Evolutionary conservation across 768 basidiomycete species (phyloP).

Genomic region (Russula dissimulans): DNA sequence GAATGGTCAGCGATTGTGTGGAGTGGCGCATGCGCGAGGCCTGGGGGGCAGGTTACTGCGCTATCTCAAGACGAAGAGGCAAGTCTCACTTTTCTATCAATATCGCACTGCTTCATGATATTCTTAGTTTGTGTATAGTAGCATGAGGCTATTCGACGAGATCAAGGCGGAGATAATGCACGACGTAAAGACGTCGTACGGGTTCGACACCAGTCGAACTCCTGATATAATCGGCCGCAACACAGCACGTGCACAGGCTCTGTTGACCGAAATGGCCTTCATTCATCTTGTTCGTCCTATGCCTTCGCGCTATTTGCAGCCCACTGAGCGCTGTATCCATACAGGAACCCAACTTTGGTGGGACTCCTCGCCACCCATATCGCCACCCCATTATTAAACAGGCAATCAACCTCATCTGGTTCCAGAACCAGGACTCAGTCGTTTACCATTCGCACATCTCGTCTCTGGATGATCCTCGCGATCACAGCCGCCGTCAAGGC

Average conservation of each 20-base stretch:
- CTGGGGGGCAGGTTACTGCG: background rate
- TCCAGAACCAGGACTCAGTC: constrained; percentile 11
- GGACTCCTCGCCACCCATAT: background rate
- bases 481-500: no score
- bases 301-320: background rate
- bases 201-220: constrained; percentile 3
- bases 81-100: background rate
- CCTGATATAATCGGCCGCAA: background rate
- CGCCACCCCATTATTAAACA: constrained; percentile 1
- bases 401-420: background rate
- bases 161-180: background rate
- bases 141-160: background rate
- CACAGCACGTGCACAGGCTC: background rate
- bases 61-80: background rate
- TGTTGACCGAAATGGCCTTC: constrained; percentile 1
- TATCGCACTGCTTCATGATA: background rate
- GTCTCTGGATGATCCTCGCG: no score
- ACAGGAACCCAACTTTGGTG: background rate
- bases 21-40: background rate
- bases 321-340: background rate
- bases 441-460: no score
- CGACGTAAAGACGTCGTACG: background rate
- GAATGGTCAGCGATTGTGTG: background rate
- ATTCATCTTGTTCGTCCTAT: constrained; percentile 1
- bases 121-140: background rate